Evolutionary conservation across 257 asterid species (phyloP).

Genomic region (Solanum bukasovii): DNA sequence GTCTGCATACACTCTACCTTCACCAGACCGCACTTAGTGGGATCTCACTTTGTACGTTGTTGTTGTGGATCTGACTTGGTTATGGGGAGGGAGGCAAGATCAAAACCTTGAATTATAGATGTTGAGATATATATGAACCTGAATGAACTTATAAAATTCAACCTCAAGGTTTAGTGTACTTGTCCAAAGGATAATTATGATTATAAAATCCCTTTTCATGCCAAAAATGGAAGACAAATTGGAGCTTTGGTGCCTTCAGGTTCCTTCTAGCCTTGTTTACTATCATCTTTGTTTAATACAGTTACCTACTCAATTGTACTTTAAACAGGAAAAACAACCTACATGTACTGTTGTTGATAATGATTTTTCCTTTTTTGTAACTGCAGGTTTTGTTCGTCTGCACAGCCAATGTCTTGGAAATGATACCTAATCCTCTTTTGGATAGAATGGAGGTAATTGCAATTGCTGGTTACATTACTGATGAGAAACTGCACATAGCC

Average conservation of each 20-base stretch:
- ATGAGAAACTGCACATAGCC: constrained; percentile 97
- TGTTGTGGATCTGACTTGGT: background rate
- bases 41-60: background rate
- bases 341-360: background rate
- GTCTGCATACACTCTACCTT: background rate
- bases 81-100: background rate
- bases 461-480: constrained; percentile 93
- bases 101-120: background rate
- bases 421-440: constrained; percentile 83
- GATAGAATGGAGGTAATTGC: constrained; percentile 98
- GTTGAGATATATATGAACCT: background rate
- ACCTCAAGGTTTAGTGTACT: background rate
- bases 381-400: constrained; percentile 93
- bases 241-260: background rate
- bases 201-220: background rate
- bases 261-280: background rate
- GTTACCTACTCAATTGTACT: background rate
- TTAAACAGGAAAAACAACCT: background rate
- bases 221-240: background rate
- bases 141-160: background rate
- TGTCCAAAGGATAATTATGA: background rate
- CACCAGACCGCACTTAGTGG: background rate
- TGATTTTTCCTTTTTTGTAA: background rate
- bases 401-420: constrained; percentile 89
- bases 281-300: background rate